Evolutionary conservation across 2,329 filamentous ascomycete genomes (phyloP), one percentile per base, ranked within the genome.

Genomic region (Exophiala sp.): DNA sequence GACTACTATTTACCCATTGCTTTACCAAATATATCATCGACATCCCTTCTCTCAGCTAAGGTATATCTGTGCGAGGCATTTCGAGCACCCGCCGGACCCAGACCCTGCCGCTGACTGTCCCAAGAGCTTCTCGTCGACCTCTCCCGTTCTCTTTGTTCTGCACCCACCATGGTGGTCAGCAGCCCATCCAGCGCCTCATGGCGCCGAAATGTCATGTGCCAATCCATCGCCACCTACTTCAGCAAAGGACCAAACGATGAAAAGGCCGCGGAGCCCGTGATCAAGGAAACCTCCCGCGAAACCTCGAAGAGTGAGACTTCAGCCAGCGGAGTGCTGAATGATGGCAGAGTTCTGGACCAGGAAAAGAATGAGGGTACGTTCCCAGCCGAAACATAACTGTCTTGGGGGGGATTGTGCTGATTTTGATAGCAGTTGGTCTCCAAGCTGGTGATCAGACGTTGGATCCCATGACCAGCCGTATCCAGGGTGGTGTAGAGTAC

Each of bases 401-500:
- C 5, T 5, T 5, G 11, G 10, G 6, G 23, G 18, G 13, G 9
- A 2, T 18, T 32, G 22, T 14, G 10, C 2, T 32, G 14, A 14
- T 13, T 23, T 5, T 41, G 19, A n/a, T 14, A 10, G 8, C 23
- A 24, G 16, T 9, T 24, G 21, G 10, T 16, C 3, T 16, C 5
- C 3, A 37, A 37, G 14, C 14, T 24, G 41, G n/a, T 18, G 41
- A 27, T 2, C 13, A 43, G 6, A 6, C 5, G 14, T 18, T 30
- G 14, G 47, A 53, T 39, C 52, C 55, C 24, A 49, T 55, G 48
- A 41, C 52, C 23, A 52, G 48, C 19, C 43, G 48, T 23, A 47
- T 46, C 18, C 45, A 47, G 30, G 48, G 42, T 21, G 55, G 55
- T 1, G 46, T 55, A 3, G 43, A 57, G 39, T 57, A 57, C 55